phyloP scores from a whole-genome alignment of 2,329 filamentous ascomycete genomes.

The Diplodia mutila region DNA sequence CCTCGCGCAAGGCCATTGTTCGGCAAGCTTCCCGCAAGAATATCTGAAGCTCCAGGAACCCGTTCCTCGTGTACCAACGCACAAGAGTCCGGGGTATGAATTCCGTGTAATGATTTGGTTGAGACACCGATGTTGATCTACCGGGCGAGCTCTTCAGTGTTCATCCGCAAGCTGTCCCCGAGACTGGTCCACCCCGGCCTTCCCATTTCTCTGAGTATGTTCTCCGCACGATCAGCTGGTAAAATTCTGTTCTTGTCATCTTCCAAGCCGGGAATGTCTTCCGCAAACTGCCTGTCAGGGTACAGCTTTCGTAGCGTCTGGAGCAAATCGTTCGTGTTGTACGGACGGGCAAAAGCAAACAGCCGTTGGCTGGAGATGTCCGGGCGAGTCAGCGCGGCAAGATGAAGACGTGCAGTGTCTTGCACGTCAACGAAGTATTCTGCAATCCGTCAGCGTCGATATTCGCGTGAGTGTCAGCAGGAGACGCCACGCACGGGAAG shows the following conservation, averaged over 20 bases:
- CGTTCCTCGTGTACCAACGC: too few relatives aligned
- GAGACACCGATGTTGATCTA: too few relatives aligned
- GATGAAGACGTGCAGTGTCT: neutral
- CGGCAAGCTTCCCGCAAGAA: too few relatives aligned
- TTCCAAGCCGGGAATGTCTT: neutral
- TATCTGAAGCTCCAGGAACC: too few relatives aligned
- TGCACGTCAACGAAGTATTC: neutral
- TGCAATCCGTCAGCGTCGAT: neutral
- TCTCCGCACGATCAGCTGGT: neutral
- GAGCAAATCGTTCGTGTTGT: neutral
- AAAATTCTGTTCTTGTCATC: neutral
- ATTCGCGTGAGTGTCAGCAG: too few relatives aligned
- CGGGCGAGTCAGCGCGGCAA: neutral
- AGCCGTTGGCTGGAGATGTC: neutral
- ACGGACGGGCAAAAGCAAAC: neutral
- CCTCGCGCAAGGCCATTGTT: neutral
- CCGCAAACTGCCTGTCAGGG: neutral
- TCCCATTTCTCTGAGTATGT: neutral
- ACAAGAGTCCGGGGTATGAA: too few relatives aligned
- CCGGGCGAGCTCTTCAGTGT: neutral
- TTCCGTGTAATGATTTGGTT: too few relatives aligned
- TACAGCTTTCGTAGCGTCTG: neutral
- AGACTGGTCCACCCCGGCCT: neutral
- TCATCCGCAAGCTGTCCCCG: neutral
- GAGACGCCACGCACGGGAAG: neutral